These are phyloP conservation scores for Linderniella brevidens DNA, from an alignment of 257 asterid species.

Conservation along the genomic window DNA sequence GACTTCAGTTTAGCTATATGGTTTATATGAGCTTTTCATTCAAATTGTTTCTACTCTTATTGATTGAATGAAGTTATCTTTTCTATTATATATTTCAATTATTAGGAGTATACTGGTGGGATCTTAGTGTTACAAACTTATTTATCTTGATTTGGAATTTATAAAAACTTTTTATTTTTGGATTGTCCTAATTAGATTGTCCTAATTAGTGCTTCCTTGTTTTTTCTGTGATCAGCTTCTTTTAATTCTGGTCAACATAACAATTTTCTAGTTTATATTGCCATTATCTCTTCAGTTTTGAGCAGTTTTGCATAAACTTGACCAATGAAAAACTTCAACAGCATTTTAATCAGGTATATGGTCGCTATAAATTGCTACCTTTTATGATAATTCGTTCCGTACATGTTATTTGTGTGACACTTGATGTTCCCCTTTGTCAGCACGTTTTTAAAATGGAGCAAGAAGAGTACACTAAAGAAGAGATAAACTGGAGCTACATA, in stretches of 20 bases:
- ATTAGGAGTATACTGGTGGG: no score
- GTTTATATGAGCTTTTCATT: no score
- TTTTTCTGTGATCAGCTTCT: slow-evolving; percentile 1
- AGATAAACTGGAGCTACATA: slow-evolving; percentile 97
- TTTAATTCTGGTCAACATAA: slow-evolving; percentile 4
- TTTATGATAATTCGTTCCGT: no score
- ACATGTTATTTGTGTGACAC: slow-evolving; percentile 4
- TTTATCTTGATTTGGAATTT: no score
- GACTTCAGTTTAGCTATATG: no score
- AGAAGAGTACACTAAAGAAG: slow-evolving; percentile 98
- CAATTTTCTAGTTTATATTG: slow-evolving; percentile 6
- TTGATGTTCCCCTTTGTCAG: slow-evolving; percentile 29
- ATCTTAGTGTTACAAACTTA: no score
- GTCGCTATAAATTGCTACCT: background rate
- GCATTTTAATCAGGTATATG: slow-evolving; percentile 91
- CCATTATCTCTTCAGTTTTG: slow-evolving; percentile 50
- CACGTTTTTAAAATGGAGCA: slow-evolving; percentile 99
- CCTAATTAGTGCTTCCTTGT: no score
- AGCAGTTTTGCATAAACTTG: slow-evolving; percentile 91
- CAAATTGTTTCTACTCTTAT: no score
- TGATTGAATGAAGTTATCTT: no score
- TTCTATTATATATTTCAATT: no score
- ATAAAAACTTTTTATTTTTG: no score
- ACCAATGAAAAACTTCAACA: slow-evolving; percentile 98
- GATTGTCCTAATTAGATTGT: no score